These are phyloP conservation scores for Quillaja saponaria DNA, from an alignment of 306 rosid genomes.

Conservation along the genomic window DNA sequence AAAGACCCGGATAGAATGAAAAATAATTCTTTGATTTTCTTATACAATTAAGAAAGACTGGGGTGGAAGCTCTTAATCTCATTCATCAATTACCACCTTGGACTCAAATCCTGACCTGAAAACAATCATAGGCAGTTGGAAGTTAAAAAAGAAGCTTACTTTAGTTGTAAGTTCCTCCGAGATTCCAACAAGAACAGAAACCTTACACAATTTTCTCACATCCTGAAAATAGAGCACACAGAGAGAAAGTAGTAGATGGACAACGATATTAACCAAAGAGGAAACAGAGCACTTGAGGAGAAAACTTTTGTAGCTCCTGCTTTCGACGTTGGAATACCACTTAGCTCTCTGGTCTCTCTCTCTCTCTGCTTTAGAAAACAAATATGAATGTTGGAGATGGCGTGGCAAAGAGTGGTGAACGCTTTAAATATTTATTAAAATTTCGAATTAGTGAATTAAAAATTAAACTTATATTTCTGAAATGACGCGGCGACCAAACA, in stretches of 20 bases:
- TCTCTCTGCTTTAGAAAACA: neutral
- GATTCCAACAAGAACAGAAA: slow-evolving; percentile 9
- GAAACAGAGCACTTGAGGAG: slow-evolving; percentile 16
- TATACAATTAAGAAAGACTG: no score
- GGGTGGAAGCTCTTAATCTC: no score
- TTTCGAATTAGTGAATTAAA: neutral
- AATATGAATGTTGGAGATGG: slow-evolving; percentile 18
- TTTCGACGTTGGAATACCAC: slow-evolving; percentile 73
- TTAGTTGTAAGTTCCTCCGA: slow-evolving; percentile 24
- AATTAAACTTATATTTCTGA: slow-evolving; percentile 3
- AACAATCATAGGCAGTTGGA: neutral
- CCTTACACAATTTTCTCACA: slow-evolving; percentile 26
- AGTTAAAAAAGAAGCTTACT: slow-evolving; percentile 27
- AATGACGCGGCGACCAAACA: slow-evolving; percentile 22
- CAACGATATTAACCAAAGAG: neutral
- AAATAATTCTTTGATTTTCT: no score
- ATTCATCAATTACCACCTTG: no score
- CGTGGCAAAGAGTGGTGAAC: slow-evolving; percentile 21
- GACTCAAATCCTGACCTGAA: neutral
- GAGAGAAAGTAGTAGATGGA: neutral
- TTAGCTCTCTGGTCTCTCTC: slow-evolving; percentile 16
- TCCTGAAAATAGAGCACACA: slow-evolving; percentile 23
- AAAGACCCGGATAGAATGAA: no score
- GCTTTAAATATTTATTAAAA: slow-evolving; percentile 18
- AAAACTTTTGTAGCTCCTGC: slow-evolving; percentile 32